A percentile compares a stretch with the other conserved stretches of the same genome.
Evolutionary conservation across 1,284 basidiomycete species (phyloP).

Genomic region (Malassezia globosa): DNA sequence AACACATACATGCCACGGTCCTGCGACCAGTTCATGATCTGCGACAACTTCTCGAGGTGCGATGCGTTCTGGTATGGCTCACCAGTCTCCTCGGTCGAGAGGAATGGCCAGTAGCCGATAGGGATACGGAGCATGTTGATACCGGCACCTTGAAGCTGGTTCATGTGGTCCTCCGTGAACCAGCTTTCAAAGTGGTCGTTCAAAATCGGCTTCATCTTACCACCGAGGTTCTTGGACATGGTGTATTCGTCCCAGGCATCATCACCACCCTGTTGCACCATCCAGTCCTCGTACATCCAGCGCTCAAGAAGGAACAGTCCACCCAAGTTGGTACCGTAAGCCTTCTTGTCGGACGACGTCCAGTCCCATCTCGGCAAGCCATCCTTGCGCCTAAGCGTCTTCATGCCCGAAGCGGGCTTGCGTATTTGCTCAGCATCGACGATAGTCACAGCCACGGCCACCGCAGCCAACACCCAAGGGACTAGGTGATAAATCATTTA

Average conservation of each 20-base stretch:
- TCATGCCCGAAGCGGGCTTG: no score
- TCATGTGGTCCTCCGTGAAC: constrained; percentile 48
- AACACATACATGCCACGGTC: constrained; percentile 48
- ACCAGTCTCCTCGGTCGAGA: constrained; percentile 23
- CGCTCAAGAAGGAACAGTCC: constrained; percentile 44
- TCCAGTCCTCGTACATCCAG: constrained; percentile 50
- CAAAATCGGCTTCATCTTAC: constrained; percentile 23
- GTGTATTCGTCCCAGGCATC: constrained; percentile 48
- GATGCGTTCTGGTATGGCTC: constrained; percentile 32
- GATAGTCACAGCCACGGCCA: no score
- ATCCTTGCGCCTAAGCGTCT: no score
- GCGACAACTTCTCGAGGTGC: constrained; percentile 30
- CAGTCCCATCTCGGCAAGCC: constrained; percentile 36
- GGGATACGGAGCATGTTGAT: constrained; percentile 48
- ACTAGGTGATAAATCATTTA: no score
- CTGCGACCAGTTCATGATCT: constrained; percentile 42
- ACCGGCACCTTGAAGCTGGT: constrained; percentile 36
- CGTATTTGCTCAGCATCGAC: no score
- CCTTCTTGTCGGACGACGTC: constrained; percentile 38
- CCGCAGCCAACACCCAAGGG: no score
- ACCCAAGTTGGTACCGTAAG: constrained; percentile 40
- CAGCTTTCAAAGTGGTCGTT: constrained; percentile 46
- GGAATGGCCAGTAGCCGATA: constrained; percentile 47
- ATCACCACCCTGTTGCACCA: constrained; percentile 38
- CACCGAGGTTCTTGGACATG: constrained; percentile 40